phyloP scores from a whole-genome alignment of 768 basidiomycete species.

The Tricholoma saponaceum region DNA sequence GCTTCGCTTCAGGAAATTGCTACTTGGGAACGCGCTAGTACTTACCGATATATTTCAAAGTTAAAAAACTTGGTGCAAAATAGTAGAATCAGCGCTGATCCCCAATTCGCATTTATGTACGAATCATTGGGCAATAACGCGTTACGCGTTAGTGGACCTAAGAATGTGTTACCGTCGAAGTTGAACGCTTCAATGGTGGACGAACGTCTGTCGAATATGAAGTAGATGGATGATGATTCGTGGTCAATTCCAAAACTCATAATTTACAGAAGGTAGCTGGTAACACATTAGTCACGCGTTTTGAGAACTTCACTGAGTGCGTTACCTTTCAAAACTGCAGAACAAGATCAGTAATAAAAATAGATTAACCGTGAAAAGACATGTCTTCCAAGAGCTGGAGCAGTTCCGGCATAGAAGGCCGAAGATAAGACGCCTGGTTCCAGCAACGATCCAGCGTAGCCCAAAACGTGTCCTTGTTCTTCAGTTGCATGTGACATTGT shows the following conservation, averaged over 20 bases:
- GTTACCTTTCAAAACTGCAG: not conserved
- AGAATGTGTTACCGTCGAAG: no score
- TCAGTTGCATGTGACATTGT: slow-evolving; percentile 21
- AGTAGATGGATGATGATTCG: not conserved
- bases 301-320: not conserved
- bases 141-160: no score
- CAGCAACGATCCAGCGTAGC: slow-evolving; percentile 42
- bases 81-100: no score
- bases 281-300: no score
- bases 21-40: no score
- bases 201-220: no score
- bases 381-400: slow-evolving; percentile 26
- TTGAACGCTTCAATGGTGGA: no score
- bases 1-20: no score
- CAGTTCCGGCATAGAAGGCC: slow-evolving; percentile 43
- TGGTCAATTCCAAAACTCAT: not conserved
- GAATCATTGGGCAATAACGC: no score
- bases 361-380: not conserved
- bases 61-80: no score
- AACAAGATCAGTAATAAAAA: not conserved
- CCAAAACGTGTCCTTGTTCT: slow-evolving; percentile 38
- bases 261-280: not conserved
- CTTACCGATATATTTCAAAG: no score
- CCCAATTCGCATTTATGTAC: no score
- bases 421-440: slow-evolving; percentile 28